These are phyloP conservation scores for Pseudogymnoascus sp. DNA, from an alignment of 2,329 filamentous ascomycete genomes.

Conservation along the genomic window DNA sequence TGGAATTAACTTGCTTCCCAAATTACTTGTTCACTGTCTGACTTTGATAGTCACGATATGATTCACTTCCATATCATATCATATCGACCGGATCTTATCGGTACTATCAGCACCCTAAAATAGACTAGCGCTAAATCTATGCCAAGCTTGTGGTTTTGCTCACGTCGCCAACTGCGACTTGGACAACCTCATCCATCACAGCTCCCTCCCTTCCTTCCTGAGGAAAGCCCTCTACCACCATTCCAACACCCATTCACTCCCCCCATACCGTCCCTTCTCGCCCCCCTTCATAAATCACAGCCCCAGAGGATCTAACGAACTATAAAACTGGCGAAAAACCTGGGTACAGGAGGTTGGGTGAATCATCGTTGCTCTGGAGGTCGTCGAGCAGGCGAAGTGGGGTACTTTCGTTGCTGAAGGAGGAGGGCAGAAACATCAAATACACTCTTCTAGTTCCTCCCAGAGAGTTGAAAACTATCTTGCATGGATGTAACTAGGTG, in stretches of 20 bases:
- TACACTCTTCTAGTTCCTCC: conserved; percentile 30
- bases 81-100: neutral
- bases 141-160: neutral
- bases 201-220: neutral
- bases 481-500: conserved; percentile 30
- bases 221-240: neutral
- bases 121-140: neutral
- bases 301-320: neutral
- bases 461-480: conserved; percentile 25
- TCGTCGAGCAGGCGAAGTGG: neutral
- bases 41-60: neutral
- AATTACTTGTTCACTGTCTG: neutral
- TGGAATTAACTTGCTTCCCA: neutral
- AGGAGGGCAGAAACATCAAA: conserved; percentile 24
- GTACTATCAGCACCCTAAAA: neutral
- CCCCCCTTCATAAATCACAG: neutral
- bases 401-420: neutral
- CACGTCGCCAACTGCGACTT: neutral
- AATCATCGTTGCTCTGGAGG: conserved; percentile 2
- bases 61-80: neutral
- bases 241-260: neutral
- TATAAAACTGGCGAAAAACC: neutral
- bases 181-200: neutral
- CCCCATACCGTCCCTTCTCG: neutral
- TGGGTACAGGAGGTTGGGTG: neutral